Base-by-base conservation (phyloP, 139 green algal species). In the Prasinococcaceae sp. region DNA sequence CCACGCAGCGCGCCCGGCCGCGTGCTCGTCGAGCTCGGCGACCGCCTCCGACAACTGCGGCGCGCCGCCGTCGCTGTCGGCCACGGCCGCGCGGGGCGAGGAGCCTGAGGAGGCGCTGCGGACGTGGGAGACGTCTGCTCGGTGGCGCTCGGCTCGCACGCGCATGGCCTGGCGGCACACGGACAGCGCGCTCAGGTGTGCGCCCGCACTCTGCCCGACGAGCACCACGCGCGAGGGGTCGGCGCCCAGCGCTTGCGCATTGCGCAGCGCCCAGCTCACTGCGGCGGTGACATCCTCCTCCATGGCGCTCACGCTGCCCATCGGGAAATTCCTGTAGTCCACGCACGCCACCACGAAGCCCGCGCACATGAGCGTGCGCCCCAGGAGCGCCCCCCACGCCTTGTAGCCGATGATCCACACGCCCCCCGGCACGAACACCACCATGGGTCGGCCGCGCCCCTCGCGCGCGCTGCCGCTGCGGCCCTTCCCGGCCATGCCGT, bases 391-490 rank as follows among this genome's bases (percentile, higher is more conserved):
- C 4, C 87, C 87, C 87, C 87, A 96, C 0, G 80, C 87, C 68
- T 92, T 90, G 77, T 94, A 93, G 14, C 87, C 87, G 30, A 96
- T 94, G 1, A 78, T 92, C 84, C 86, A 96, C 1, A 83, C 83
- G 3, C 87, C 86, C 14, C 54, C 54, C 17, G 54, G 53, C 29
- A 62, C 39, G 9, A 54, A 62, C 17, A 62, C 38, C 19, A 53
- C 23, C 19, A 62, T 43, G 1, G 54, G 54, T n/a, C 39, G n/a
- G n/a, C n/a, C n/a, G n/a, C n/a, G n/a, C n/a, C n/a, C n/a, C n/a
- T n/a, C n/a, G n/a, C n/a, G n/a, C n/a, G n/a, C n/a, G n/a, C n/a
- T n/a, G n/a, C n/a, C n/a, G n/a, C n/a, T n/a, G n/a, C n/a, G n/a
- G n/a, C n/a, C 38, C 5, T 12, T 49, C 19, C 19, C 16, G 41